A percentile compares a stretch with the other conserved stretches of the same genome.
Evolutionary conservation across 306 rosid species (phyloP).

Genomic region (Albizia julibrissin): DNA sequence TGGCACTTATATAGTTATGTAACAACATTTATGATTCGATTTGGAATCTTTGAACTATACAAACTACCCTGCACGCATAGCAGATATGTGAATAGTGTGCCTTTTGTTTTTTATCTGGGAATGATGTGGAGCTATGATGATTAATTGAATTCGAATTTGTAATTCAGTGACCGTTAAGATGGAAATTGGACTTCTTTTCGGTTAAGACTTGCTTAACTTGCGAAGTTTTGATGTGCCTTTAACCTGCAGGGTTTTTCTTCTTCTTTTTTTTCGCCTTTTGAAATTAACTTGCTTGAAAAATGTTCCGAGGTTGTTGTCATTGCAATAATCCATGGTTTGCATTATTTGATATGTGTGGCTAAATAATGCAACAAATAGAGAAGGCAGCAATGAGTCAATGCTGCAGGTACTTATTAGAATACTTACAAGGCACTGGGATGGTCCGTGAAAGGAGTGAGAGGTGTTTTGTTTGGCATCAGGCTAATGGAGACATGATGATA

Average conservation of each 20-base stretch:
- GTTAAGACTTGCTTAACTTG: neutral
- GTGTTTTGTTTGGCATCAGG: neutral
- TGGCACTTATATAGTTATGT: neutral
- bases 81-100: neutral
- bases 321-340: neutral
- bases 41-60: neutral
- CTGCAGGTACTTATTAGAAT: neutral
- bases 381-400: neutral
- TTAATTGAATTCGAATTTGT: neutral
- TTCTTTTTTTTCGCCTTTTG: neutral
- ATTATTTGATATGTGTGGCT: neutral
- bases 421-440: neutral
- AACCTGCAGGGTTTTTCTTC: neutral
- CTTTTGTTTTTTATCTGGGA: neutral
- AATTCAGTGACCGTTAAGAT: neutral
- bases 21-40: neutral
- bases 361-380: neutral
- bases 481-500: neutral
- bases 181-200: neutral
- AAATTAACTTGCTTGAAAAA: neutral
- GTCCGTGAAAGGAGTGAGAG: neutral
- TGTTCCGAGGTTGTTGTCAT: neutral
- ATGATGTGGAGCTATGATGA: neutral
- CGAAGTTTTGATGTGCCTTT: neutral
- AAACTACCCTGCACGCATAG: neutral